Percentiles rank a stretch among this genome's conserved stretches.
phyloP scores from a whole-genome alignment of 176 grass and related monocot species.

The Rhipidocladum racemiflorum region DNA sequence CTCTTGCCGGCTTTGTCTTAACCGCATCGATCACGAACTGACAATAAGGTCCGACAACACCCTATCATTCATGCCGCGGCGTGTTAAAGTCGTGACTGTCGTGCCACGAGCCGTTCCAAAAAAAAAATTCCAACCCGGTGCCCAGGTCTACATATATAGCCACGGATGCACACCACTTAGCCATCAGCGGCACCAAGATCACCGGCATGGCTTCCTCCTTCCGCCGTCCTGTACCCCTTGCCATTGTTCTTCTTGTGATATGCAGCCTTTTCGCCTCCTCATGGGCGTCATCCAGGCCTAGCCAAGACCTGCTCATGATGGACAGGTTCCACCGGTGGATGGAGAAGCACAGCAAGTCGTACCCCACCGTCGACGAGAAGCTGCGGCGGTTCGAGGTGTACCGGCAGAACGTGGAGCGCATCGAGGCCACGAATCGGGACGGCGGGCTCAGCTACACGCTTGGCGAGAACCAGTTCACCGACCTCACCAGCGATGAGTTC shows the following conservation, averaged over 20 bases:
- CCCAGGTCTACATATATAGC: too few relatives aligned
- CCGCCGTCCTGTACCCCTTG: background rate
- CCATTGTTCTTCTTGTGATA: background rate
- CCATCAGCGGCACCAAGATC: background rate
- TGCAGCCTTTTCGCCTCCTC: background rate
- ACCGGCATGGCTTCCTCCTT: background rate
- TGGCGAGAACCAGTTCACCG: constrained; percentile 41
- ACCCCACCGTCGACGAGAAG: constrained; percentile 5
- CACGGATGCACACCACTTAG: background rate
- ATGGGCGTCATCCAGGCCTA: background rate
- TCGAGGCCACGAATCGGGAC: constrained; percentile 31
- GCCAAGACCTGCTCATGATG: background rate
- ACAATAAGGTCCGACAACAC: too few relatives aligned
- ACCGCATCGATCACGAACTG: too few relatives aligned
- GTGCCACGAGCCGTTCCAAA: too few relatives aligned
- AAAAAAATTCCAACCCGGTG: too few relatives aligned
- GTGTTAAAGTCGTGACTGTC: too few relatives aligned
- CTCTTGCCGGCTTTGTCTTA: too few relatives aligned
- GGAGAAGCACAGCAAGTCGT: constrained; percentile 16
- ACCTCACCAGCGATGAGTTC: constrained; percentile 39
- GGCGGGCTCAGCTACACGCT: constrained; percentile 12
- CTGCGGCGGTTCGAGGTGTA: constrained; percentile 37
- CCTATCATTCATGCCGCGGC: too few relatives aligned
- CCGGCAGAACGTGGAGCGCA: constrained; percentile 28
- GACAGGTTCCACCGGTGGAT: constrained; percentile 12